A percentile compares a stretch with the other conserved stretches of the same genome.
Evolutionary conservation across 345 rosid genomes (phyloP).

Genomic region (Pugionium dolabratum): DNA sequence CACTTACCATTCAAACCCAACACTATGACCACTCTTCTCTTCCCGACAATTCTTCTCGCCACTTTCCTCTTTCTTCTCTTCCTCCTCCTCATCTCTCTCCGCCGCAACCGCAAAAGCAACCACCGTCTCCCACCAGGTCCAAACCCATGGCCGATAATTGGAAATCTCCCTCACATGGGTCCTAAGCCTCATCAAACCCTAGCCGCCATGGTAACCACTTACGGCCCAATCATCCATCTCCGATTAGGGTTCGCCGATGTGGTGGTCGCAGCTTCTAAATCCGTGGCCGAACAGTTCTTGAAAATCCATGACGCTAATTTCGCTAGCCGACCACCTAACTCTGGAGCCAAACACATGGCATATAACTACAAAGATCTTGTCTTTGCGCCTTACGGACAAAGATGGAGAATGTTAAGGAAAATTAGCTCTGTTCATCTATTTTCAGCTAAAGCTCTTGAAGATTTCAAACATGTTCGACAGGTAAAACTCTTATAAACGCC

Average conservation of each 20-base stretch:
- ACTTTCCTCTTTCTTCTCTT: conserved; percentile 31
- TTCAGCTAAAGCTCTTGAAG: conserved; percentile 86
- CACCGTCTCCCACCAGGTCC: conserved; percentile 84
- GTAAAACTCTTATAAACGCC: conserved; percentile 39
- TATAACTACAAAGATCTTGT: conserved; percentile 92
- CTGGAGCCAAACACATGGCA: conserved; percentile 87
- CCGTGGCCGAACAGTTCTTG: conserved; percentile 80
- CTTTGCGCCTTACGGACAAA: conserved; percentile 83
- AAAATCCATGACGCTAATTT: conserved; percentile 78
- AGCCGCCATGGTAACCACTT: conserved; percentile 52
- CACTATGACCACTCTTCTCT: conserved; percentile 39
- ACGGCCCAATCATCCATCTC: conserved; percentile 86
- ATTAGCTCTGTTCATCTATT: conserved; percentile 79
- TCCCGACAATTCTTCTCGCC: conserved; percentile 41
- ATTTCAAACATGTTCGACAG: conserved; percentile 75
- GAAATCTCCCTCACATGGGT: conserved; percentile 88
- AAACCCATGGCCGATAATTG: conserved; percentile 79
- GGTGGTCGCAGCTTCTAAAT: conserved; percentile 80
- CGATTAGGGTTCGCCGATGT: conserved; percentile 73
- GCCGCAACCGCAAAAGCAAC: conserved; percentile 27
- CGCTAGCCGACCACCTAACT: conserved; percentile 84
- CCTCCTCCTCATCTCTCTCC: conserved; percentile 17
- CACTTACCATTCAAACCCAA: conserved; percentile 39
- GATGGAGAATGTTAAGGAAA: conserved; percentile 90
- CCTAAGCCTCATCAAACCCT: conserved; percentile 69